Base-by-base conservation (phyloP, 2,329 filamentous ascomycete genomes). In the Gnomoniopsis sp. region DNA sequence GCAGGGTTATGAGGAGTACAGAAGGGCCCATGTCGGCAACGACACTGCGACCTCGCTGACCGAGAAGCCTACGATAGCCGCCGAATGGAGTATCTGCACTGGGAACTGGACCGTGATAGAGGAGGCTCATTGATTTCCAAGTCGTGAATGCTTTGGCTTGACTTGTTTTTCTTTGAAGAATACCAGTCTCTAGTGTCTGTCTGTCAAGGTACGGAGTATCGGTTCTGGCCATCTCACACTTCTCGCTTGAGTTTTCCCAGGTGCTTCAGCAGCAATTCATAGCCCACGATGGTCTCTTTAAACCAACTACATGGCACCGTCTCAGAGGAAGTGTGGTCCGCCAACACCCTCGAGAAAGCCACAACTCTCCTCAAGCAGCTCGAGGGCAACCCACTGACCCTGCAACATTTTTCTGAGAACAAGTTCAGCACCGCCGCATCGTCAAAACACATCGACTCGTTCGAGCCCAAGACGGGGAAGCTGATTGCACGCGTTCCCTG, bases 381-480 rank as follows among this genome's bases (percentile, higher is more conserved):
- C 12, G 21, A 57, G 1, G 54, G 26, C 6, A 15, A 47, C 7
- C 44, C 57, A 15, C 43, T 66, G 19, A 58, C 52, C 1, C 47
- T 67, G 15, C 58, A 66, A 17, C 67, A 68, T 57, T 67, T 67
- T 44, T 38, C 63, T 44, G 44, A 57, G 12, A 65, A 63, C 36
- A 46, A 23, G 2, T 64, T 64, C 48, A 58, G 48, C 14, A 64
- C 57, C 2, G 23, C 60, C 3, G 52, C 52, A 19, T 7, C 57
- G 14, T 34, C 57, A 43, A 57, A 60, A n/a, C 52, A 62, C 23
- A 62, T 72, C 43, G 65, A 70, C 41, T 66, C 69, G 1, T 66
- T 65, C 21, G 65, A 71, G 49, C 70, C 70, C 11, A 70, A 71
- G 56, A 69, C 70, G 0, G 69, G 70, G 2, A 58, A 49, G 10